Evolutionary conservation across 1,284 basidiomycete genomes (phyloP), one percentile per base, ranked within the genome.

Genomic region (Abortiporus biennis): DNA sequence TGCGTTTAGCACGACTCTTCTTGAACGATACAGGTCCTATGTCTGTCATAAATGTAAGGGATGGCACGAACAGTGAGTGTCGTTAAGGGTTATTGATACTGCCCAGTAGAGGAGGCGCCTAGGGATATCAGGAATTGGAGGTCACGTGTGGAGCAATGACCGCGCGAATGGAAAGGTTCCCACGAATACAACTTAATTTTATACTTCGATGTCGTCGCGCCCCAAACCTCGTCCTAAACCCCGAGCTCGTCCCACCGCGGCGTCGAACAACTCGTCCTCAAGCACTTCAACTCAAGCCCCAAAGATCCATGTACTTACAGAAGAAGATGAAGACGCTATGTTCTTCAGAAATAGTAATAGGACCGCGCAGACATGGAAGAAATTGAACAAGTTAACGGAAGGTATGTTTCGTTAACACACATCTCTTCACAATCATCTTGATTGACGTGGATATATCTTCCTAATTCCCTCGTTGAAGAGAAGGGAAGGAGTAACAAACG

Each of bases 341-440:
- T 87, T 87, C 52, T 71, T 84, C 50, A 70, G 72, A 37, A 85
- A 85, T 52, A 65, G 62, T 29, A 69, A 70, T 45, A 67, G 77
- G 40, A 73, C 74, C 2, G 57, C 65, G 6, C 64, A 71, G 38
- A 63, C 66, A 3, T 86, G 82, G 83, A 74, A 66, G 54, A 68
- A 68, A 42, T 55, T 85, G 34, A 70, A 76, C 23, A 62, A 73
- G 51, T 58, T 70, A 8, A 69, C 69, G 33, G 74, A 72, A 56
- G 70, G 80, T 82, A 48, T 44, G 67, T 46, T 12, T 32, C 11
- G 17, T n/a, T n/a, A n/a, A n/a, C n/a, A n/a, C n/a, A n/a, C n/a
- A n/a, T n/a, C n/a, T n/a, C n/a, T n/a, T n/a, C n/a, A n/a, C n/a
- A n/a, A n/a, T n/a, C n/a, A n/a, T n/a, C n/a, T n/a, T n/a, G n/a